A percentile compares a stretch with the other conserved stretches of the same genome.
Conservation (phyloP, 495 filamentous ascomycete genomes). For the Penicillium bialowiezense region DNA sequence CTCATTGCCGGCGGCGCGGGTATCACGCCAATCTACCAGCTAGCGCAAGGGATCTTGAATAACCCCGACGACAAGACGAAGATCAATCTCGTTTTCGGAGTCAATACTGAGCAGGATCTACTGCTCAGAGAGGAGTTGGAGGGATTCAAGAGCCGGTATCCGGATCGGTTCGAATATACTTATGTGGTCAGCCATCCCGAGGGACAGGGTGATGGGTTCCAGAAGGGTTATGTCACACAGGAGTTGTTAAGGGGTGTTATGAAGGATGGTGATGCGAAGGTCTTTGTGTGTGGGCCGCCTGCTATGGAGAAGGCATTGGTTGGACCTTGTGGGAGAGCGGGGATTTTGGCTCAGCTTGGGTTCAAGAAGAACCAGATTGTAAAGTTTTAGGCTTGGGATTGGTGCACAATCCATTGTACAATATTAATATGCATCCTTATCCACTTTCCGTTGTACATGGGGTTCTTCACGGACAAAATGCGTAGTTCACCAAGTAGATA, state of each 20-base stretch:
- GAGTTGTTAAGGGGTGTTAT: slow-evolving; percentile 52
- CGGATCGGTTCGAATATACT: slow-evolving; percentile 54
- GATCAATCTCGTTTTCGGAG: slow-evolving; percentile 63
- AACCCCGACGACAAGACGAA: slow-evolving; percentile 62
- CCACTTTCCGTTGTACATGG: not conserved
- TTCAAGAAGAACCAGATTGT: slow-evolving; percentile 53
- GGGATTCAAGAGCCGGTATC: slow-evolving; percentile 49
- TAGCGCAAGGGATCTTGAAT: slow-evolving; percentile 56
- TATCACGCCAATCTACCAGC: slow-evolving; percentile 63
- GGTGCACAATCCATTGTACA: not conserved
- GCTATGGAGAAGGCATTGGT: slow-evolving; percentile 58
- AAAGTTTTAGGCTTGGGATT: slow-evolving; percentile 39
- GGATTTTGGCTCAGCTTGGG: slow-evolving; percentile 51
- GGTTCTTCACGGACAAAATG: not conserved
- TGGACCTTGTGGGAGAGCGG: slow-evolving; percentile 33
- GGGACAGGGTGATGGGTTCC: slow-evolving; percentile 27
- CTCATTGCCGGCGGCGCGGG: slow-evolving; percentile 63
- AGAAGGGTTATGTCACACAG: slow-evolving; percentile 56
- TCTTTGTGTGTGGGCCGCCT: slow-evolving; percentile 66
- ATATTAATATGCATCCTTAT: too few species aligned
- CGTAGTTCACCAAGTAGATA: too few species aligned
- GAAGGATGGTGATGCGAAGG: slow-evolving; percentile 45
- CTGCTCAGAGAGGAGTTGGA: slow-evolving; percentile 55
- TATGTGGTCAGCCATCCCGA: slow-evolving; percentile 56
- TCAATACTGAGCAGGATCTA: slow-evolving; percentile 61